Evolutionary conservation across 2,329 filamentous ascomycete species (phyloP).

Genomic region (Tolypocladium cylindrosporum): DNA sequence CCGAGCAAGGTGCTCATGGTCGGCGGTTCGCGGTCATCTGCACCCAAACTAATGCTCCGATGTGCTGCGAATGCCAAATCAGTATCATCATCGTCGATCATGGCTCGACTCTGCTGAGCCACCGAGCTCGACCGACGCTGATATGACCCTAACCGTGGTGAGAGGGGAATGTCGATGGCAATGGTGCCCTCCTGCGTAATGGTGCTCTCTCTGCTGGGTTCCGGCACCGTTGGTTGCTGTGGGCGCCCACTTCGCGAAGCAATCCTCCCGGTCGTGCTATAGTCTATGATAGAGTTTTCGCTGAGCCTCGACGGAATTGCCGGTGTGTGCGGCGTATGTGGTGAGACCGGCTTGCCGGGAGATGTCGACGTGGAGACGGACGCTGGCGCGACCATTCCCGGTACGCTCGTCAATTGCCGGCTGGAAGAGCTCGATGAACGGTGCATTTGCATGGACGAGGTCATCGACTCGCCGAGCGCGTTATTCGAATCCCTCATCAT

Average conservation of each 20-base stretch:
- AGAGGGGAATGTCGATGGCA: constrained; percentile 65
- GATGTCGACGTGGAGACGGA: constrained; percentile 81
- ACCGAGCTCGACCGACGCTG: constrained; percentile 60
- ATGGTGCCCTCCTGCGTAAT: constrained; percentile 44
- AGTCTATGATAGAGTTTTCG: constrained; percentile 64
- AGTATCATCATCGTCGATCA: constrained; percentile 47
- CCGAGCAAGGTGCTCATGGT: constrained; percentile 55
- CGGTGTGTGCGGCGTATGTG: constrained; percentile 84
- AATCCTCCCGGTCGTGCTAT: constrained; percentile 17
- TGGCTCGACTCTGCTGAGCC: constrained; percentile 48
- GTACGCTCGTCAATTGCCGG: constrained; percentile 47
- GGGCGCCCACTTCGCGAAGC: constrained; percentile 18
- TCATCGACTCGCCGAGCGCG: constrained; percentile 84
- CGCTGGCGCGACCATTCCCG: constrained; percentile 59
- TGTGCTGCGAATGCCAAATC: constrained; percentile 52
- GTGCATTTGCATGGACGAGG: constrained; percentile 76
- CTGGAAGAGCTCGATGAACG: constrained; percentile 69
- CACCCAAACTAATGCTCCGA: constrained; percentile 58
- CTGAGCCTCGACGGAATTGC: constrained; percentile 90
- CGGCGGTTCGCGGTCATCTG: constrained; percentile 53
- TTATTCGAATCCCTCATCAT: constrained; percentile 84
- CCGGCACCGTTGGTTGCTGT: constrained; percentile 15
- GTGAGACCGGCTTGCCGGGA: constrained; percentile 80
- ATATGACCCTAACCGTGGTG: constrained; percentile 48
- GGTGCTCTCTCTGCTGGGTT: constrained; percentile 24